phyloP scores from a whole-genome alignment of 2,329 filamentous ascomycete species.

The Fusarium proliferatum region DNA sequence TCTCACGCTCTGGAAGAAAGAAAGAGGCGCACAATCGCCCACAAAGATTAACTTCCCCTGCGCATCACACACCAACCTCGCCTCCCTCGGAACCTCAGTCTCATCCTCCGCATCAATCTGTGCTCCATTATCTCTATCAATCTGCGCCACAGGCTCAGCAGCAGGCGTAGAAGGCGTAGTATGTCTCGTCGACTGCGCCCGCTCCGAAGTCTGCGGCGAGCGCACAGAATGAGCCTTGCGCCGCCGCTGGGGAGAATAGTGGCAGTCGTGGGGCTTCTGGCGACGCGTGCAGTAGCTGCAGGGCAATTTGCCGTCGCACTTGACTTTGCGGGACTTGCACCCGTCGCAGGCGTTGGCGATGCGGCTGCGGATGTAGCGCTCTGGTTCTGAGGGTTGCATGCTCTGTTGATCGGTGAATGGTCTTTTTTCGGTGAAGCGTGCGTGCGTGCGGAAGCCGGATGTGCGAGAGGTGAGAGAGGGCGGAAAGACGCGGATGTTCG shows the following conservation, averaged over 20 bases:
- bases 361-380: slow-evolving; percentile 54
- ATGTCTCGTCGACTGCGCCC: slow-evolving; percentile 26
- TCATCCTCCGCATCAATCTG: slow-evolving; percentile 57
- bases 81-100: slow-evolving; percentile 65
- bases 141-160: neutral
- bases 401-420: neutral
- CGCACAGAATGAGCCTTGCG: slow-evolving; percentile 41
- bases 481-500: slow-evolving; percentile 36
- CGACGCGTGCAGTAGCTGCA: slow-evolving; percentile 62
- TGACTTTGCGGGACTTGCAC: slow-evolving; percentile 66
- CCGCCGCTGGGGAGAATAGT: slow-evolving; percentile 60
- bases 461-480: neutral
- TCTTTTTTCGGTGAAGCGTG: slow-evolving; percentile 13
- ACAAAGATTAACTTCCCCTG: slow-evolving; percentile 67
- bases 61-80: slow-evolving; percentile 62
- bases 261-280: slow-evolving; percentile 57
- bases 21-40: slow-evolving; percentile 66
- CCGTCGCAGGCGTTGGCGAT: slow-evolving; percentile 65
- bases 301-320: slow-evolving; percentile 65
- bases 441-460: slow-evolving; percentile 29
- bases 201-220: slow-evolving; percentile 37
- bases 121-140: neutral
- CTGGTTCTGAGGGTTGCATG: slow-evolving; percentile 37
- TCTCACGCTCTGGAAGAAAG: slow-evolving; percentile 66
- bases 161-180: slow-evolving; percentile 31